These are phyloP conservation scores for Phytophthora idaei DNA, from an alignment of 352 stramenopile species.

Conservation along the genomic window DNA sequence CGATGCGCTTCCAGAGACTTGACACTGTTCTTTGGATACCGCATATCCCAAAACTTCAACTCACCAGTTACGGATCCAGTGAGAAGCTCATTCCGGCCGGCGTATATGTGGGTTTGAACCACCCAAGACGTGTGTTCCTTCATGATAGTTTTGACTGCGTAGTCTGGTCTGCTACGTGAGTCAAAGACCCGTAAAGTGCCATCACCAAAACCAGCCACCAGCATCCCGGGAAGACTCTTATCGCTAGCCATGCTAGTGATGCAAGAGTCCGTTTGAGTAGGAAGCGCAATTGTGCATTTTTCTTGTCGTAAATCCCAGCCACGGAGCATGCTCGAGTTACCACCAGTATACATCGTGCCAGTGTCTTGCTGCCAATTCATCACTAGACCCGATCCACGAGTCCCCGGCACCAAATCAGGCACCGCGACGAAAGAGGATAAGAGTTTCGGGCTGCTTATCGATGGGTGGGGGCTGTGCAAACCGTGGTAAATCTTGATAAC, in stretches of 20 bases:
- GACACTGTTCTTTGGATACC: conserved; percentile 81
- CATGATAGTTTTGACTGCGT: conserved; percentile 69
- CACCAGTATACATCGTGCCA: conserved; percentile 92
- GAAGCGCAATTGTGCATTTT: conserved; percentile 79
- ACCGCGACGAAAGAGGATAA: conserved; percentile 93
- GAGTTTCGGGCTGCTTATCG: conserved; percentile 67
- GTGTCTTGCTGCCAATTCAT: conserved; percentile 95
- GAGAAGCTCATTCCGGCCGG: conserved; percentile 88
- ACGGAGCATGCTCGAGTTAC: conserved; percentile 91
- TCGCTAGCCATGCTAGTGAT: conserved; percentile 91
- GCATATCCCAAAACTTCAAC: conserved; percentile 98
- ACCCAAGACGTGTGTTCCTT: conserved; percentile 96
- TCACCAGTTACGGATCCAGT: conserved; percentile 94
- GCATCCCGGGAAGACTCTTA: conserved; percentile 69
- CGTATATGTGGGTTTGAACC: conserved; percentile 90
- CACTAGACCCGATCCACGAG: conserved; percentile 93
- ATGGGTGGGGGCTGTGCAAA: conserved; percentile 60
- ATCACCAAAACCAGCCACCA: conserved; percentile 95
- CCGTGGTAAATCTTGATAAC: conserved; percentile 96
- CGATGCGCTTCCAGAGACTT: conserved; percentile 91
- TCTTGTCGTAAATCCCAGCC: conserved; percentile 96
- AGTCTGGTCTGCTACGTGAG: conserved; percentile 79
- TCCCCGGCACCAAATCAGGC: conserved; percentile 91
- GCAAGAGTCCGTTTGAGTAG: conserved; percentile 90
- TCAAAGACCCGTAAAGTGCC: conserved; percentile 96